These are phyloP conservation scores for Yarrowia sp. DNA, from an alignment of 805 yeast genomes.

Conservation along the genomic window DNA sequence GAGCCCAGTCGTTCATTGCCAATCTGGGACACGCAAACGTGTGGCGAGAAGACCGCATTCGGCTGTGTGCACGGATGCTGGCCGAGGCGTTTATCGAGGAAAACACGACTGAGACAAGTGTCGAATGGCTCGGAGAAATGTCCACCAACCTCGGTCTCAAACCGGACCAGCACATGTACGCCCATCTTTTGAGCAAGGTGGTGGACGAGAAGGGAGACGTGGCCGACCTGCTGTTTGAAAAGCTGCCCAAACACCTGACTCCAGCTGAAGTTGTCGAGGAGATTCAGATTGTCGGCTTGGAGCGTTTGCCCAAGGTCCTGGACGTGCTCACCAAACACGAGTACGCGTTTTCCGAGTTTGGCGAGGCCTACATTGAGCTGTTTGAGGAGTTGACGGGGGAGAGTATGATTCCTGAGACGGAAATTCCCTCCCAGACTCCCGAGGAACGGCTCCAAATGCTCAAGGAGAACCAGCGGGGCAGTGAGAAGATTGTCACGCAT, in stretches of 20 bases:
- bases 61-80: background rate
- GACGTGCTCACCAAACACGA: background rate
- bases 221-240: constrained; percentile 2
- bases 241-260: background rate
- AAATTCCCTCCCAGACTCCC: background rate
- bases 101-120: background rate
- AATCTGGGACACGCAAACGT: constrained; percentile 21
- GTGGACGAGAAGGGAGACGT: background rate
- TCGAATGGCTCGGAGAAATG: constrained; percentile 4
- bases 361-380: constrained; percentile 29
- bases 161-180: constrained; percentile 21
- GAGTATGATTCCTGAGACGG: background rate
- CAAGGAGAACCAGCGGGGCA: background rate
- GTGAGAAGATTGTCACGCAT: constrained; percentile 1
- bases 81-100: background rate
- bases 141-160: background rate
- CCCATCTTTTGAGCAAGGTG: constrained; percentile 5
- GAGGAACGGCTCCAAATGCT: background rate
- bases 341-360: constrained; percentile 14
- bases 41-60: constrained; percentile 16
- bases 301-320: constrained; percentile 12
- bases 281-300: constrained; percentile 33
- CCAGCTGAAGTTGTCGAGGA: constrained; percentile 26
- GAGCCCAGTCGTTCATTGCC: constrained; percentile 27
- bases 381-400: constrained; percentile 15